Conservation (phyloP, 768 basidiomycete genomes). For the Galerina marginata region DNA sequence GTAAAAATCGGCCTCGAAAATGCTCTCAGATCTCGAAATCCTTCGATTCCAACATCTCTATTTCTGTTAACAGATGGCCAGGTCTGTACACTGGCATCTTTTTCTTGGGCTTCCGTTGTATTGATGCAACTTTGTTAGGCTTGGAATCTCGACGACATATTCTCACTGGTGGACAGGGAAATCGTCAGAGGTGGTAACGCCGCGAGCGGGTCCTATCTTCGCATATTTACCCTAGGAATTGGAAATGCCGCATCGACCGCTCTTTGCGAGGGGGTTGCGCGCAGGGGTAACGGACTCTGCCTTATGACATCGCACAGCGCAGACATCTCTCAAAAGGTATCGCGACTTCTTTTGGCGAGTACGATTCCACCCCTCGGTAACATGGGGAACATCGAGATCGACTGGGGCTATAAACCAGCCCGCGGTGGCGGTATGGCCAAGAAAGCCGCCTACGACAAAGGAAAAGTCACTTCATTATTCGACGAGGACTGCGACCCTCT, state of each 20-base stretch:
- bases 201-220: slow-evolving; percentile 1
- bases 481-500: slow-evolving; percentile 4
- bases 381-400: not conserved
- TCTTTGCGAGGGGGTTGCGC: slow-evolving; percentile 11
- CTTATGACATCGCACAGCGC: slow-evolving; percentile 6
- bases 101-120: not conserved
- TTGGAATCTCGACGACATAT: not conserved
- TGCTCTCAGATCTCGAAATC: not conserved
- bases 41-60: not conserved
- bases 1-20: not conserved
- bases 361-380: slow-evolving; percentile 1
- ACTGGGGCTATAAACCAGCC: slow-evolving; percentile 6
- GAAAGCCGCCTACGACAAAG: not conserved
- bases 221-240: slow-evolving; percentile 7
- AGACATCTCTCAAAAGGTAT: slow-evolving; percentile 9
- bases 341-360: slow-evolving; percentile 1
- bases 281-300: slow-evolving; percentile 3
- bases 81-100: not conserved
- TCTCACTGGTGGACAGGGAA: not conserved
- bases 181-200: not conserved
- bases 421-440: not conserved
- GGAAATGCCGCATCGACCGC: slow-evolving; percentile 12
- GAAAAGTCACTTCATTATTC: not conserved
- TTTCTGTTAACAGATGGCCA: slow-evolving; percentile 11
- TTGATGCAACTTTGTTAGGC: not conserved